phyloP scores from a whole-genome alignment of 2,329 filamentous ascomycete species.

The Colletotrichum gloeosporioides region DNA sequence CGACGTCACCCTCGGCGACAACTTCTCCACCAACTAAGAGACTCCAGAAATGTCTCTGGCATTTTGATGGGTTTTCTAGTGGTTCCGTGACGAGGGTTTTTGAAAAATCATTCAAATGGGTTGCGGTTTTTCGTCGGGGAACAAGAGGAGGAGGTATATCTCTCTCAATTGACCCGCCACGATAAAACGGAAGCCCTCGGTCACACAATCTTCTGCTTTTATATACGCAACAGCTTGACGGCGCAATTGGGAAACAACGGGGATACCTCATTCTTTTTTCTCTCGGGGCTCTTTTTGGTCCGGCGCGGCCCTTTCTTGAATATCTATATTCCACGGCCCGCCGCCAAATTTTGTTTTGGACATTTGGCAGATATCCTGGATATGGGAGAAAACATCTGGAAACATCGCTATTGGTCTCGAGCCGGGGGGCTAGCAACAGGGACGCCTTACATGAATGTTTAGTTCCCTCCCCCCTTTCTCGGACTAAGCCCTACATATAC shows the following conservation, averaged over 20 bases:
- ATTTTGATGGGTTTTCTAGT: not conserved
- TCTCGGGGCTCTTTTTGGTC: not conserved
- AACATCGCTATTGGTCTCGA: not conserved
- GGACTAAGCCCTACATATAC: slow-evolving; percentile 7
- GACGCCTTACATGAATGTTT: not conserved
- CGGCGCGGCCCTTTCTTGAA: not conserved
- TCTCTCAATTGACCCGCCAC: not conserved
- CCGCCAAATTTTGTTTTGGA: slow-evolving; percentile 8
- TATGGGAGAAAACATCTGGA: slow-evolving; percentile 1
- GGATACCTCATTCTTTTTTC: slow-evolving; percentile 7
- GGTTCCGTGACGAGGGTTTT: not conserved
- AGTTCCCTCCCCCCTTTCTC: not conserved
- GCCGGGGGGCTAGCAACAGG: not conserved
- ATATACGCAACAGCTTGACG: slow-evolving; percentile 1
- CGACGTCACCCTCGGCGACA: slow-evolving; percentile 36
- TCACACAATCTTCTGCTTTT: not conserved
- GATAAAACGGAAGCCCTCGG: slow-evolving; percentile 6
- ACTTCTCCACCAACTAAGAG: not conserved
- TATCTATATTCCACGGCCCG: not conserved
- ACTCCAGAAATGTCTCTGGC: not conserved
- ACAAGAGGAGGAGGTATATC: not conserved
- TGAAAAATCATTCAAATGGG: not conserved
- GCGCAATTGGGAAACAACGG: slow-evolving; percentile 5
- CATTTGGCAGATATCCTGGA: slow-evolving; percentile 14
- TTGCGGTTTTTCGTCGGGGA: slow-evolving; percentile 7